These are phyloP conservation scores for Lactarius pseudohatsudake DNA, from an alignment of 768 basidiomycete genomes.

Conservation along the genomic window DNA sequence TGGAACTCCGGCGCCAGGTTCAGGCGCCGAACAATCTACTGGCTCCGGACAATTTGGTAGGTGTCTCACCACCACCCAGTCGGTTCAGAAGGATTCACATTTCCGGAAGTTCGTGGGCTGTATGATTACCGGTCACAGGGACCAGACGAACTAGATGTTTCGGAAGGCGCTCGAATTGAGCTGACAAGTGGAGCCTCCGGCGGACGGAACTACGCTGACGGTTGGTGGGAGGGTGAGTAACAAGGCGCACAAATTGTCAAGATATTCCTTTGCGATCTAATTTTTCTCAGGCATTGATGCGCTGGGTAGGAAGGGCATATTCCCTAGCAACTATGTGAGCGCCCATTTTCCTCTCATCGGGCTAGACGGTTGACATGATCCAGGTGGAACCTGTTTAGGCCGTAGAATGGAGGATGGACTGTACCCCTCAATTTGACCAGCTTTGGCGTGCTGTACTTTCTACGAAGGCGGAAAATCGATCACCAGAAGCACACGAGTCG, in stretches of 20 bases:
- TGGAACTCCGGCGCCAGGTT: slow-evolving; percentile 29
- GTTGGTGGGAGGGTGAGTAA: slow-evolving; percentile 82
- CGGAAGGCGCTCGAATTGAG: slow-evolving; percentile 60
- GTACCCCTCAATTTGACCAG: slow-evolving; percentile 34
- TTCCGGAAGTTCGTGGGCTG: slow-evolving; percentile 65
- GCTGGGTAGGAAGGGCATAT: slow-evolving; percentile 70
- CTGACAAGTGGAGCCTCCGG: slow-evolving; percentile 61
- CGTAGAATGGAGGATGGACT: slow-evolving; percentile 20
- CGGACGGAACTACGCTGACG: slow-evolving; percentile 68
- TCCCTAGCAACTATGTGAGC: slow-evolving; percentile 87
- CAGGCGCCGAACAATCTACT: slow-evolving; percentile 32
- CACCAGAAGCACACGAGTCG: slow-evolving; percentile 8
- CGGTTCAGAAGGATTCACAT: slow-evolving; percentile 19
- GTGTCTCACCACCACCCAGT: slow-evolving; percentile 28
- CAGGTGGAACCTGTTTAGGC: slow-evolving; percentile 49
- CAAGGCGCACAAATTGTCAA: slow-evolving; percentile 27
- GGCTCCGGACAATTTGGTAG: slow-evolving; percentile 53
- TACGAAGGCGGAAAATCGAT: slow-evolving; percentile 9
- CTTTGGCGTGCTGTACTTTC: slow-evolving; percentile 25
- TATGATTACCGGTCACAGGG: slow-evolving; percentile 79
- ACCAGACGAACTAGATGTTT: slow-evolving; percentile 63
- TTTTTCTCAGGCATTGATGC: slow-evolving; percentile 54
- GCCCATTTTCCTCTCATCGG: slow-evolving; percentile 25
- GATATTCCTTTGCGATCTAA: slow-evolving; percentile 29
- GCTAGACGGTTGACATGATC: slow-evolving; percentile 22